These are phyloP conservation scores for Rhodotorula kratochvilovae DNA, from an alignment of 768 basidiomycete genomes.

Conservation along the genomic window DNA sequence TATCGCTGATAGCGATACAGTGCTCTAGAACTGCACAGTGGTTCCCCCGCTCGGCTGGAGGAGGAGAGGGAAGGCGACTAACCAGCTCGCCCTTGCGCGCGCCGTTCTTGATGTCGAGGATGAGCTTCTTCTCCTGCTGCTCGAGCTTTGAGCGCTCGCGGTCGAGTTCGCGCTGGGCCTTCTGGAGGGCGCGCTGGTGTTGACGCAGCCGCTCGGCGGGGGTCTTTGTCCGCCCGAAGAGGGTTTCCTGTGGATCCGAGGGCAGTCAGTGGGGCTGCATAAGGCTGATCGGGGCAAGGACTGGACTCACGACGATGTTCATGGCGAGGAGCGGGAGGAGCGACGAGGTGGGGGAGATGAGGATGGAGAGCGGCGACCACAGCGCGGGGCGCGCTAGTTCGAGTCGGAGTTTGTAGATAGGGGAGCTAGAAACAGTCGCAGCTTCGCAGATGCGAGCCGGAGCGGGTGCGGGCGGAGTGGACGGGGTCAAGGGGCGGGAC, in stretches of 20 bases:
- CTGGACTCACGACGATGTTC: constrained; percentile 49
- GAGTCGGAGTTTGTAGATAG: not conserved
- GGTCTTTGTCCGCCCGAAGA: constrained; percentile 89
- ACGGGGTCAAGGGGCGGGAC: not conserved
- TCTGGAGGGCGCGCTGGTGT: constrained; percentile 90
- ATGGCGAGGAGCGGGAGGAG: constrained; percentile 36
- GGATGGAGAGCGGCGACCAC: not conserved
- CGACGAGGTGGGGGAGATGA: constrained; percentile 2
- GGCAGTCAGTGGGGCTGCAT: not conserved
- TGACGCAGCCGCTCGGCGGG: constrained; percentile 94
- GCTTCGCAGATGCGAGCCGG: too few species aligned
- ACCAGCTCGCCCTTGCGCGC: constrained; percentile 95
- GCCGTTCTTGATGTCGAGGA: constrained; percentile 90
- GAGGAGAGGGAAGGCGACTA: constrained; percentile 41
- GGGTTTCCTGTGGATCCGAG: constrained; percentile 57
- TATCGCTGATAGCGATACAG: too few species aligned
- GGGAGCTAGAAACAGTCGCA: too few species aligned
- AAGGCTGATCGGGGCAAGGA: not conserved
- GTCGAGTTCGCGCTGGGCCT: constrained; percentile 96
- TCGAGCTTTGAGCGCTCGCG: constrained; percentile 91
- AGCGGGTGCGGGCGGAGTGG: too few species aligned
- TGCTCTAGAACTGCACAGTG: too few species aligned
- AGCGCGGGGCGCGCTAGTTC: not conserved
- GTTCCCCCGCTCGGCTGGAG: not conserved
- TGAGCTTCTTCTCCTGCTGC: constrained; percentile 92